Percentiles rank a stretch among this genome's conserved stretches.
These are phyloP conservation scores for Lineolata rhizophorae DNA, from an alignment of 495 filamentous ascomycete genomes.

Conservation along the genomic window DNA sequence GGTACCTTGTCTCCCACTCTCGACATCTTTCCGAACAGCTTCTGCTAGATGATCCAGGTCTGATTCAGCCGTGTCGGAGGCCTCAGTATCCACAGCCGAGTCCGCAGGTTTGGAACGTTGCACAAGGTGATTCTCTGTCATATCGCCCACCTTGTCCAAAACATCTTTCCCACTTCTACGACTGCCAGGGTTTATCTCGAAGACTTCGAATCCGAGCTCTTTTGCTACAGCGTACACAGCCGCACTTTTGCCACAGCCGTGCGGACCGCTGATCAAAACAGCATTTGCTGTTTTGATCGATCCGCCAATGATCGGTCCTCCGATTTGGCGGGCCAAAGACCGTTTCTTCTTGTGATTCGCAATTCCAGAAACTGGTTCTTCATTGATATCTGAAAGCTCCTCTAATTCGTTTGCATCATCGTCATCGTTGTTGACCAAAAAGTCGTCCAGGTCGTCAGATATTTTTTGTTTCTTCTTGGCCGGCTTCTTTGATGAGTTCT, in stretches of 20 bases:
- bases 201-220: constrained; percentile 83
- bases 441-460: constrained; percentile 50
- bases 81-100: constrained; percentile 11
- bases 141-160: constrained; percentile 79
- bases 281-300: constrained; percentile 31
- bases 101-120: constrained; percentile 19
- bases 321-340: no score
- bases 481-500: constrained; percentile 11
- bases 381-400: constrained; percentile 42
- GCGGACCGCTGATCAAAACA: constrained; percentile 70
- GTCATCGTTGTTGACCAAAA: constrained; percentile 69
- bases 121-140: constrained; percentile 89
- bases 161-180: constrained; percentile 78
- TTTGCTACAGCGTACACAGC: constrained; percentile 86
- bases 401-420: constrained; percentile 61
- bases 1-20: constrained; percentile 47
- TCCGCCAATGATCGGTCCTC: constrained; percentile 36
- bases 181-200: constrained; percentile 75
- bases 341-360: no score
- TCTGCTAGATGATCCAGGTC: constrained; percentile 8
- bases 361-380: no score
- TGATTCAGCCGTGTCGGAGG: constrained; percentile 1
- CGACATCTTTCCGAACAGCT: constrained; percentile 26
- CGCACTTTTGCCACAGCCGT: constrained; percentile 85
- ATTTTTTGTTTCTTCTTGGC: constrained; percentile 32